Evolutionary conservation across 2,329 filamentous ascomycete species (phyloP).

Genomic region (Hansfordia pulvinata): DNA sequence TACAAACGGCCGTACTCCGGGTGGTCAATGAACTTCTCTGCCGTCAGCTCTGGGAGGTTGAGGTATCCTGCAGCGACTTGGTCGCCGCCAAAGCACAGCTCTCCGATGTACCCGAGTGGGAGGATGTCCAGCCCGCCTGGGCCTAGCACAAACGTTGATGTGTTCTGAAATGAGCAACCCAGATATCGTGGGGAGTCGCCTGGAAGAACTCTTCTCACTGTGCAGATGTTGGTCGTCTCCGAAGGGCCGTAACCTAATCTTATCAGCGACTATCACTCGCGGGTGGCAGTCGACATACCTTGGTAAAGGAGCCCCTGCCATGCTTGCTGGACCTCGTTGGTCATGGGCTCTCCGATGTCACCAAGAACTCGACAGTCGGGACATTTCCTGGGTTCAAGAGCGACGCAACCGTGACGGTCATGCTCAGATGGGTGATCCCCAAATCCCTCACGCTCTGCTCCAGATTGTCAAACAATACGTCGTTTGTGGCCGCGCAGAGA

Average conservation of each 20-base stretch:
- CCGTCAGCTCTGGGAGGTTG: slow-evolving; percentile 46
- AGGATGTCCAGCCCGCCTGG: slow-evolving; percentile 33
- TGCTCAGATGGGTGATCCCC: slow-evolving; percentile 62
- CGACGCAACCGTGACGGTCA: slow-evolving; percentile 75
- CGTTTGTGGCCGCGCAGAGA: slow-evolving; percentile 62
- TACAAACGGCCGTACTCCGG: slow-evolving; percentile 60
- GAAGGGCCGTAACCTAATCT: slow-evolving; percentile 60
- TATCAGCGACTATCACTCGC: slow-evolving; percentile 2
- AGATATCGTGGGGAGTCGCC: slow-evolving; percentile 58
- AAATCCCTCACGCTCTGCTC: slow-evolving; percentile 52
- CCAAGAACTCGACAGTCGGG: slow-evolving; percentile 59
- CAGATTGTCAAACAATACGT: slow-evolving; percentile 60
- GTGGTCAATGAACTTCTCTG: slow-evolving; percentile 56
- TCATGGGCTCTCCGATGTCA: slow-evolving; percentile 76
- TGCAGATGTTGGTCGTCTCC: slow-evolving; percentile 82
- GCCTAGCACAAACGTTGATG: slow-evolving; percentile 54
- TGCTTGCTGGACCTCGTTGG: slow-evolving; percentile 50
- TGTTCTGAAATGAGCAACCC: slow-evolving; percentile 62
- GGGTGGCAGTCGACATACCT: slow-evolving; percentile 23
- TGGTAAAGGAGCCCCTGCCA: slow-evolving; percentile 65
- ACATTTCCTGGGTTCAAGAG: slow-evolving; percentile 57
- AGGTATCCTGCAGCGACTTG: slow-evolving; percentile 68
- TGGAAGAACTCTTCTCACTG: slow-evolving; percentile 47
- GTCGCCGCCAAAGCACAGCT: slow-evolving; percentile 76
- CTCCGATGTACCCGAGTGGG: slow-evolving; percentile 61